Conservation (phyloP, 768 basidiomycete species). For the Suillus discolor region DNA sequence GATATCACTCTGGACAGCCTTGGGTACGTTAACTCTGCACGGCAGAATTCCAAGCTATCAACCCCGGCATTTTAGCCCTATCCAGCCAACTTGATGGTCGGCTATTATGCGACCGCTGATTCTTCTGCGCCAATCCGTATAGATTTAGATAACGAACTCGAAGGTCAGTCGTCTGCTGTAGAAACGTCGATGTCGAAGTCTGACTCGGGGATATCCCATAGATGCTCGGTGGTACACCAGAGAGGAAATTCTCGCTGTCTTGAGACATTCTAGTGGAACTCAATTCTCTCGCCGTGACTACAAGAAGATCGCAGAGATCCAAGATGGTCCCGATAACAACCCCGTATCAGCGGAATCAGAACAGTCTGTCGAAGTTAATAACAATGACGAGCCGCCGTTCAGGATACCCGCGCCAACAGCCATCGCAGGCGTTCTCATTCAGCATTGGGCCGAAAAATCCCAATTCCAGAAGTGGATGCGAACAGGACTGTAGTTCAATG, state of each 20-base stretch:
- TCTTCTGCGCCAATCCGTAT: constrained; percentile 70
- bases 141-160: constrained; percentile 96
- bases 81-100: constrained; percentile 89
- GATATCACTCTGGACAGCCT: constrained; percentile 85
- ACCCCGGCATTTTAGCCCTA: constrained; percentile 61
- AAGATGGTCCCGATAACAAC: constrained; percentile 35
- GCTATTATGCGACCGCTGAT: constrained; percentile 82
- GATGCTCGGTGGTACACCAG: constrained; percentile 91
- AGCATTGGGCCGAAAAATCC: constrained; percentile 70
- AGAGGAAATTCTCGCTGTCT: constrained; percentile 64
- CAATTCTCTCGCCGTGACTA: constrained; percentile 50
- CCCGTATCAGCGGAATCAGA: constrained; percentile 17
- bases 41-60: constrained; percentile 3
- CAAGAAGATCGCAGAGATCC: constrained; percentile 46
- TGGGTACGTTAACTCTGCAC: constrained; percentile 55
- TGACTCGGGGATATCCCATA: constrained; percentile 30
- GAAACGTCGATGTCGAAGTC: background rate
- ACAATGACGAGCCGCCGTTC: constrained; percentile 54
- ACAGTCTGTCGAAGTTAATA: constrained; percentile 19
- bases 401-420: constrained; percentile 76
- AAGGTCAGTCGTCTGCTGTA: constrained; percentile 52
- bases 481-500: constrained; percentile 4
- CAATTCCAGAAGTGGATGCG: background rate
- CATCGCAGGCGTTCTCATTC: constrained; percentile 84
- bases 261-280: constrained; percentile 58